A percentile compares a stretch with the other conserved stretches of the same genome.
Evolutionary conservation across 225 moss, liverwort and hornwort species (phyloP).

Genomic region (Bryum argenteum): DNA sequence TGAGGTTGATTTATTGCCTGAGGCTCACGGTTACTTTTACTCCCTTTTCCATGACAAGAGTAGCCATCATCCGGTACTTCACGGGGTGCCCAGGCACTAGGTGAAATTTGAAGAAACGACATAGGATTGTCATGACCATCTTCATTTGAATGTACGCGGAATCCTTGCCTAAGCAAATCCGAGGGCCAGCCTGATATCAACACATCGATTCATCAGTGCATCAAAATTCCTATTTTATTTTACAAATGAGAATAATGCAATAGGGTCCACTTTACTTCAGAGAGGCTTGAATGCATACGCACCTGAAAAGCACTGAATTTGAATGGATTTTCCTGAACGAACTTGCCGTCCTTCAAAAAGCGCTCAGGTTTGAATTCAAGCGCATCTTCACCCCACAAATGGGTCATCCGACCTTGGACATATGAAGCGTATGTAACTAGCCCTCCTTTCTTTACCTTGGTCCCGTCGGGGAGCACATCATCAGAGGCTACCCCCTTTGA

Average conservation of each 20-base stretch:
- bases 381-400: constrained; percentile 48
- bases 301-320: constrained; percentile 61
- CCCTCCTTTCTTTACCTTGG: constrained; percentile 47
- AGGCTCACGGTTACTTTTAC: constrained; percentile 34
- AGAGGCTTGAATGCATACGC: not conserved
- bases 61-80: constrained; percentile 64
- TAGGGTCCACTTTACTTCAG: not conserved
- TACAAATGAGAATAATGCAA: too few species aligned
- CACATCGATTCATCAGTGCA: not conserved
- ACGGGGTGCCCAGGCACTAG: constrained; percentile 46
- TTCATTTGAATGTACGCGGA: constrained; percentile 78
- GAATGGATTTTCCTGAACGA: constrained; percentile 44
- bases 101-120: constrained; percentile 61
- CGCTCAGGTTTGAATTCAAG: constrained; percentile 39
- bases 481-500: constrained; percentile 36
- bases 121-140: constrained; percentile 54
- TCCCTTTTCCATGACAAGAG: constrained; percentile 40
- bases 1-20: constrained; percentile 18
- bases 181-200: constrained; percentile 60
- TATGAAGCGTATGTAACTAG: constrained; percentile 41
- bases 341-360: constrained; percentile 50
- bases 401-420: constrained; percentile 42
- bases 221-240: too few species aligned
- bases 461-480: constrained; percentile 50
- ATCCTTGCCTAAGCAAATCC: constrained; percentile 76